Evolutionary conservation across 2,329 filamentous ascomycete genomes (phyloP), one percentile per base, ranked within the genome.

Genomic region (Fusarium scirpi): DNA sequence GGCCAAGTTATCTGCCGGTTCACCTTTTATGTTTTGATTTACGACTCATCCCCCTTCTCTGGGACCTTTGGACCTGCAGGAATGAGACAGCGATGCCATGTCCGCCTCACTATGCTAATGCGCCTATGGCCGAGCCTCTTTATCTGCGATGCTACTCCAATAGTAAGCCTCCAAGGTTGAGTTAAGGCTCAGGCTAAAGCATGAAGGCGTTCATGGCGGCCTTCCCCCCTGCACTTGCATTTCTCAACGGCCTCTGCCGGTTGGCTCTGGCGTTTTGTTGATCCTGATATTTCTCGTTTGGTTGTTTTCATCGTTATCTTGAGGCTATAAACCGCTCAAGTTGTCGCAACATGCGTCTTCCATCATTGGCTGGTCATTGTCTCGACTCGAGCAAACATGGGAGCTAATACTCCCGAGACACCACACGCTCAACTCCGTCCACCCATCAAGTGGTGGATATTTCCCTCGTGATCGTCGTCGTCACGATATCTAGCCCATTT

Each of bases 381-480:
- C 53, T 46, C 43, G 32, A 43, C 52, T 55, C 25, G 27, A 44
- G 30, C 32, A 55, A 32, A 43, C 16, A 48, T 52, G 49, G 56
- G 52, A 47, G 48, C 56, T 45, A 62, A 52, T 29, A 49, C 49
- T 53, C 46, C 49, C 53, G 57, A 59, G 58, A 70, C 62, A 69
- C 68, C 62, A 67, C 62, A 65, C 56, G 38, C 53, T 58, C 59
- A 45, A 22, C 38, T 47, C 46, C 57, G n/a, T 25, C 65, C 65
- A 46, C 49, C 61, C 69, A 58, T 63, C 45, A 63, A 56, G 62
- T 66, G 58, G 58, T 71, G 61, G 62, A 67, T 44, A 56, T 34
- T 29, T 53, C 43, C 69, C 69, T 69, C 69, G 69, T 72, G 69
- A 72, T 67, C 65, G 38, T 72, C 65, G 18, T 70, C 44, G 54